These are phyloP conservation scores for Suhomyces terraborum DNA, from an alignment of 1,139 yeast species.

Conservation along the genomic window DNA sequence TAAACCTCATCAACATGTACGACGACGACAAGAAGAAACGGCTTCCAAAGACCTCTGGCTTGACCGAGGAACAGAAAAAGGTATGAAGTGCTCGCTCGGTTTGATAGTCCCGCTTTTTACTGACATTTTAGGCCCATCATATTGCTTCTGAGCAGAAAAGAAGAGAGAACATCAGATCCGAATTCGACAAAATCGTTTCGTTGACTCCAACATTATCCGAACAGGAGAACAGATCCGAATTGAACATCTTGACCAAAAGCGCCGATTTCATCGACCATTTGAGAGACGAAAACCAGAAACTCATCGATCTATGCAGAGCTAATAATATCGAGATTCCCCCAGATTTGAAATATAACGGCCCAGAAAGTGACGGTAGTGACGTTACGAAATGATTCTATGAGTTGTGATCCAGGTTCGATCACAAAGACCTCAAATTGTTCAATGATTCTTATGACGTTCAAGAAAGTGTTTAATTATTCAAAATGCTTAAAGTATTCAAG, in stretches of 20 bases:
- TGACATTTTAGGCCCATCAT: constrained; percentile 43
- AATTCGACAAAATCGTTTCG: constrained; percentile 47
- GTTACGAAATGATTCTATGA: constrained; percentile 18
- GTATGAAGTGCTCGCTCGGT: constrained; percentile 27
- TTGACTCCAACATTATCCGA: constrained; percentile 46
- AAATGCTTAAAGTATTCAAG: no score
- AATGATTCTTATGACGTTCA: no score
- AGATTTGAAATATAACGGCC: constrained; percentile 43
- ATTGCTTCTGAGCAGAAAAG: constrained; percentile 54
- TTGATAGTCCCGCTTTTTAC: background rate
- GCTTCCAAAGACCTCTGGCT: constrained; percentile 32
- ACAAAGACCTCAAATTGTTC: no score
- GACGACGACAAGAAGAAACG: constrained; percentile 18
- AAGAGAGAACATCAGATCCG: constrained; percentile 49
- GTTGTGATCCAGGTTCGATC: no score
- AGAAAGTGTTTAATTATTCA: no score
- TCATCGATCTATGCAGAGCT: constrained; percentile 36
- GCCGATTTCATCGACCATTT: constrained; percentile 49
- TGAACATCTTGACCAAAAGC: constrained; percentile 47
- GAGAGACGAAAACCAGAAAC: constrained; percentile 40
- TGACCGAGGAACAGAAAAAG: constrained; percentile 49
- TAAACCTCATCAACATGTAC: constrained; percentile 8
- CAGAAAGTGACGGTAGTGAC: constrained; percentile 27
- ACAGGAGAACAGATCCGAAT: constrained; percentile 48
- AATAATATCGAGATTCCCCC: constrained; percentile 44